Evolutionary conservation across 805 yeast genomes (phyloP).

Genomic region (Nadsonia fulvescens): DNA sequence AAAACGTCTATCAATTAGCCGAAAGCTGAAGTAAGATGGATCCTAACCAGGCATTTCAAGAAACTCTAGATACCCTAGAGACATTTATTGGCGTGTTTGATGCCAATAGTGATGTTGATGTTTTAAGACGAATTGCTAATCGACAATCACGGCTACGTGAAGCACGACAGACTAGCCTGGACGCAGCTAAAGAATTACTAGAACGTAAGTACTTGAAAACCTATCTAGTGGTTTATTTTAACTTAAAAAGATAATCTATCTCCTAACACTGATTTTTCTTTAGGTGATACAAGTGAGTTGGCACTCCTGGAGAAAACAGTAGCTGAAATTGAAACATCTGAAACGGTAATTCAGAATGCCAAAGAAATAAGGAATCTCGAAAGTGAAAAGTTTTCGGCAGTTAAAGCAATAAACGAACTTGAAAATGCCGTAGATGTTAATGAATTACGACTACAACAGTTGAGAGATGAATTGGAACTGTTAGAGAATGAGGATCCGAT

Average conservation of each 20-base stretch:
- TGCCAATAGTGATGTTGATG: too few relatives aligned
- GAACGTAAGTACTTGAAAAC: constrained; percentile 3
- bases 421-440: constrained; percentile 10
- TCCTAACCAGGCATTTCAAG: too few relatives aligned
- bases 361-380: constrained; percentile 11
- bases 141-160: too few relatives aligned
- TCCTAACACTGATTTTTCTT: constrained; percentile 6
- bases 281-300: constrained; percentile 10
- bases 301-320: constrained; percentile 10
- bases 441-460: constrained; percentile 9
- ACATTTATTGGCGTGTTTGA: too few relatives aligned
- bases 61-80: too few relatives aligned
- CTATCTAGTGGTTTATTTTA: constrained; percentile 2
- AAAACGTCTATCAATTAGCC: too few relatives aligned
- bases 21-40: too few relatives aligned
- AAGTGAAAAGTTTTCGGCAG: constrained; percentile 14
- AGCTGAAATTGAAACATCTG: constrained; percentile 7
- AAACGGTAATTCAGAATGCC: constrained; percentile 6
- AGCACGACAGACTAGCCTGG: too few relatives aligned
- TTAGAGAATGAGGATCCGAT: constrained; percentile 7
- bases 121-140: too few relatives aligned
- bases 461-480: constrained; percentile 10
- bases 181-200: too few relatives aligned
- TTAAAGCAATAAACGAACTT: constrained; percentile 14
- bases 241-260: constrained; percentile 3